A percentile compares a stretch with the other conserved stretches of the same genome.
Conservation (phyloP, 768 basidiomycete species). For the Hygrocybe coccinea region DNA sequence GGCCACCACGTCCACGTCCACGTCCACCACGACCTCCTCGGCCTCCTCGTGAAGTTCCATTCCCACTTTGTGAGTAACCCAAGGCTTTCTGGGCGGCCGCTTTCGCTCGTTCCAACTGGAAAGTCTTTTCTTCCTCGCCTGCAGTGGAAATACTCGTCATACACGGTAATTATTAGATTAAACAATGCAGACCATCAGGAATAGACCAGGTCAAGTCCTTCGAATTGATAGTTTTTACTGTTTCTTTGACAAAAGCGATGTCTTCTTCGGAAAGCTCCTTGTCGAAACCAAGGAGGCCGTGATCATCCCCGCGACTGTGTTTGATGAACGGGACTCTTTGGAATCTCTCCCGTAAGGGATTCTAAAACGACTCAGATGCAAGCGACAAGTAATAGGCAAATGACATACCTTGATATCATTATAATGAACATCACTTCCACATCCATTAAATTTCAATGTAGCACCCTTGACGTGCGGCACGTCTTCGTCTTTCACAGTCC, state of each 20-base stretch:
- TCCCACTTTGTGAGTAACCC: slow-evolving; percentile 31
- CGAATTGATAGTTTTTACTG: slow-evolving; percentile 58
- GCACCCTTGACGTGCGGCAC: slow-evolving; percentile 52
- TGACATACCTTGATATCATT: slow-evolving; percentile 45
- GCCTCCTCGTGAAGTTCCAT: slow-evolving; percentile 45
- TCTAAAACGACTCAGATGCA: slow-evolving; percentile 23
- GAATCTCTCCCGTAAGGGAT: slow-evolving; percentile 47
- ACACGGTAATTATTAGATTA: not conserved
- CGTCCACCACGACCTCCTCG: slow-evolving; percentile 41
- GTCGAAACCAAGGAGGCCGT: slow-evolving; percentile 56
- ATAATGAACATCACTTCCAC: slow-evolving; percentile 46
- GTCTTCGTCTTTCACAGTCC: slow-evolving; percentile 57
- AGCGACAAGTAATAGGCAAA: not conserved
- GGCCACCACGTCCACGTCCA: slow-evolving; percentile 43
- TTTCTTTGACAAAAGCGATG: slow-evolving; percentile 61
- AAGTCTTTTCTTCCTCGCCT: slow-evolving; percentile 71
- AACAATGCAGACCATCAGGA: slow-evolving; percentile 47
- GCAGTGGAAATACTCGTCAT: slow-evolving; percentile 3
- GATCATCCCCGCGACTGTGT: slow-evolving; percentile 41
- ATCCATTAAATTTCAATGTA: slow-evolving; percentile 55
- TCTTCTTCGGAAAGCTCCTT: slow-evolving; percentile 69
- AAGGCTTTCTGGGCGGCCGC: slow-evolving; percentile 54
- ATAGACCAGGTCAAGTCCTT: slow-evolving; percentile 61
- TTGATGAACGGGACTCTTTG: slow-evolving; percentile 51
- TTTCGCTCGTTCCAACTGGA: slow-evolving; percentile 72